Evolutionary conservation across 495 filamentous ascomycete genomes (phyloP), one percentile per base, ranked within the genome.

Genomic region (Penicillium daleae): DNA sequence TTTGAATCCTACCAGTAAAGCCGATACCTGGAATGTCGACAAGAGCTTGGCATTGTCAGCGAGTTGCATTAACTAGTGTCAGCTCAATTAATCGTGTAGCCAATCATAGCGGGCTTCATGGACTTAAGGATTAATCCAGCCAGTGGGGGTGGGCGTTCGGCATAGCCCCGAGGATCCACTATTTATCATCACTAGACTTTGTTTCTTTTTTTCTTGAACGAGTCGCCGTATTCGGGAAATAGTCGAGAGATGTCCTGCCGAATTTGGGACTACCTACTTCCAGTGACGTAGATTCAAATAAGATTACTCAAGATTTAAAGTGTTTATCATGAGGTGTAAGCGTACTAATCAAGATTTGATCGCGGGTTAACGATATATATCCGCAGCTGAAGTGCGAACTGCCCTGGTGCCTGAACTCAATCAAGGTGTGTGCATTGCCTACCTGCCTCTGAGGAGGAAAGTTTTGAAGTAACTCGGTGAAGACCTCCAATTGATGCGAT

Each of bases 1-100:
- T 19, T 53, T 27, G 31, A 35, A 54, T 35, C 4, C 12, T 22
- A 17, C 29, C 17, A 54, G 51, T 21, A 54, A 54, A 21, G 29
- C 51, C 29, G 31, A 32, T 17, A 15, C 31, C 17, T 35, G 51
- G 19, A 8, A 32, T 54, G 29, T 29, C 29, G n/a, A 54, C 3
- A 35, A 19, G 24, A 21, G 31, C 51, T 54, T 29, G 51, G n/a
- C 26, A 35, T 32, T 27, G 51, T 54, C 51, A 54, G 51, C 51
- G 9, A 21, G 15, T 54, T 29, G 51, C 51, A 54, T 54, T 54
- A n/a, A n/a, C n/a, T n/a, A 54, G 51, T 35, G 51, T 54, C 51
- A 35, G 27, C 51, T 54, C 31, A 32, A 35, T 26, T 54, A 10
- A 6, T 12, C n/a, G 8, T 13, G 9, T 17, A 7, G 19, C 51